Base-by-base conservation (phyloP, 2,329 filamentous ascomycete species). In the Calonectria fujianensis region DNA sequence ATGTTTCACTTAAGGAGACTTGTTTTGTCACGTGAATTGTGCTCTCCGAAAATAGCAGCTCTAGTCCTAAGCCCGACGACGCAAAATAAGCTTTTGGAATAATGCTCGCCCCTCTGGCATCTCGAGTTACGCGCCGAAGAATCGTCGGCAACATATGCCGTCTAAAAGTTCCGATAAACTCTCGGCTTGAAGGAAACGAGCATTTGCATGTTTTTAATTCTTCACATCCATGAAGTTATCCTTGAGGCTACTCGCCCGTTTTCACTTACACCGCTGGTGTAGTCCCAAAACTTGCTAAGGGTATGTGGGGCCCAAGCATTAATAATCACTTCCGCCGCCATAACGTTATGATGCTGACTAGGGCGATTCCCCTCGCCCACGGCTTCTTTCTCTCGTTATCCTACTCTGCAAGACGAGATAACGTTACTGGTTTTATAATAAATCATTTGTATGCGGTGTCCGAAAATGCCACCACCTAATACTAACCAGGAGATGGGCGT, bases 391-490 rank as follows among this genome's bases (percentile, higher is more conserved):
- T 48, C n/a, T n/a, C n/a, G n/a, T 48, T 48, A 48, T 48, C n/a
- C 45, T 48, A 24, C 10, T 24, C n/a, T 48, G 6, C n/a, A n/a
- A 48, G 20, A 11, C 35, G 27, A 31, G 54, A 59, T 59, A 59
- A 69, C 66, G 66, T 69, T 57, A 48, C 18, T 37, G 16, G 18
- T 39, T 45, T 13, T n/a, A n/a, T 59, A 35, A 27, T 6, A 27
- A 37, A 11, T 3, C 18, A 4, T 2, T 29, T 20, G 3, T n/a
- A 29, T 4, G n/a, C 51, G 13, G 3, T 16, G 4, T 16, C 4
- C n/a, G 18, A 18, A 65, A 27, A 80, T 80, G 78, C 52, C 77
- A 13, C 76, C 77, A n/a, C 69, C 77, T 29, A 70, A 24, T 10
- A 76, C 39, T n/a, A 41, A 39, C 57, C 65, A 67, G 61, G 77